phyloP scores from a whole-genome alignment of 2,329 filamentous ascomycete genomes.

The Nigrograna mackinnonii region DNA sequence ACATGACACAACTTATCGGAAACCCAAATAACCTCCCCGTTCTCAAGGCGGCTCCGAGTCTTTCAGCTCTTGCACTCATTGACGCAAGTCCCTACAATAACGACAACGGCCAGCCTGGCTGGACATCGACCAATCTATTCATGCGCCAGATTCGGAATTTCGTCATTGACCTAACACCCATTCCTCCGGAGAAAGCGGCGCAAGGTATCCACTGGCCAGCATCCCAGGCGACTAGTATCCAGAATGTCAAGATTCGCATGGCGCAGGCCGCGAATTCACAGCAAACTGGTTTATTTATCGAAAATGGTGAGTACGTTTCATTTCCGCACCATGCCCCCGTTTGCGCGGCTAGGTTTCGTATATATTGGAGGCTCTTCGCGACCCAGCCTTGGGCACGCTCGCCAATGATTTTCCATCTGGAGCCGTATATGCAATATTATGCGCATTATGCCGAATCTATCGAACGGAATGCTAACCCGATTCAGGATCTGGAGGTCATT shows the following conservation, averaged over 20 bases:
- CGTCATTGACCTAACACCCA: slow-evolving; percentile 59
- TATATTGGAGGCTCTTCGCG: slow-evolving; percentile 1
- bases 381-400: background rate
- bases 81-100: slow-evolving; percentile 58
- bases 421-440: too few species aligned
- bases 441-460: background rate
- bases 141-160: slow-evolving; percentile 69
- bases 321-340: background rate
- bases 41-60: slow-evolving; percentile 57
- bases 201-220: slow-evolving; percentile 54
- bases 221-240: slow-evolving; percentile 50
- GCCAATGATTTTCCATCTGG: too few species aligned
- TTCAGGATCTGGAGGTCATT: slow-evolving; percentile 48
- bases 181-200: slow-evolving; percentile 49
- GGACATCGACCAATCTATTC: slow-evolving; percentile 64
- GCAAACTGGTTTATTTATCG: slow-evolving; percentile 53
- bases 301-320: slow-evolving; percentile 32
- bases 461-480: slow-evolving; percentile 1
- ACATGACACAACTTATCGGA: slow-evolving; percentile 66
- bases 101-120: slow-evolving; percentile 42
- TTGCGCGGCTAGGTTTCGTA: background rate
- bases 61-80: slow-evolving; percentile 61
- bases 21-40: slow-evolving; percentile 60
- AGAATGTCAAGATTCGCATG: slow-evolving; percentile 52
- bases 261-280: slow-evolving; percentile 46